Percentiles rank a stretch among this genome's conserved stretches.
These are phyloP conservation scores for Ziziphus jujuba DNA, from an alignment of 306 rosid genomes.

Conservation along the genomic window DNA sequence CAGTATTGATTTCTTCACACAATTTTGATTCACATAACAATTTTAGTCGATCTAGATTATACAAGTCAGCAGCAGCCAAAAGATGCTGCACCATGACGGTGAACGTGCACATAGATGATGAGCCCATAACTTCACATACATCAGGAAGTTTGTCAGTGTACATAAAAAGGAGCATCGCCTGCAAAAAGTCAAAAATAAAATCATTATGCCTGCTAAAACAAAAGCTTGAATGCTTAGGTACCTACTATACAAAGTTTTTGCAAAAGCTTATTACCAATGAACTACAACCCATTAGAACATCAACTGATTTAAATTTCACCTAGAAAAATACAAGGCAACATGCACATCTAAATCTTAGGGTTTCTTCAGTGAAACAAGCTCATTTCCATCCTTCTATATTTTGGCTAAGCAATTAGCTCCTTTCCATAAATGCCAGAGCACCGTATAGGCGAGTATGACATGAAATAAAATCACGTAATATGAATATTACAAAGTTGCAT, in stretches of 20 bases:
- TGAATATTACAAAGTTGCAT: background rate
- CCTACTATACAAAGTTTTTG: constrained; percentile 1
- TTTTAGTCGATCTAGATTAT: constrained; percentile 74
- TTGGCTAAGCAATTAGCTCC: no score
- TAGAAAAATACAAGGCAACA: no score
- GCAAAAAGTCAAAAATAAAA: constrained; percentile 27
- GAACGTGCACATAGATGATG: constrained; percentile 50
- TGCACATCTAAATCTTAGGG: no score
- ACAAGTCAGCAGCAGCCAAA: constrained; percentile 79
- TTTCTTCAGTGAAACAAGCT: no score
- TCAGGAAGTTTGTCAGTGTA: constrained; percentile 69
- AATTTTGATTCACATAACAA: constrained; percentile 69
- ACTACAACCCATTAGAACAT: no score
- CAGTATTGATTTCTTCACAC: constrained; percentile 62
- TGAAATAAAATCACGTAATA: no score
- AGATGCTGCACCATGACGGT: constrained; percentile 85
- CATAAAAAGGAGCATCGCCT: constrained; percentile 85
- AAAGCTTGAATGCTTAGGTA: constrained; percentile 4
- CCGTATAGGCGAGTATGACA: no score
- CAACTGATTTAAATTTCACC: no score
- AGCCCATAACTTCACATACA: constrained; percentile 57
- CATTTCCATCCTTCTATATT: no score
- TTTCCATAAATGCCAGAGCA: no score
- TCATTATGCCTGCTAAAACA: constrained; percentile 16
- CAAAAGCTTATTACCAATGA: background rate